A percentile compares a stretch with the other conserved stretches of the same genome.
These are phyloP conservation scores for Prunella vulgaris DNA, from an alignment of 257 asterid genomes.

Conservation along the genomic window DNA sequence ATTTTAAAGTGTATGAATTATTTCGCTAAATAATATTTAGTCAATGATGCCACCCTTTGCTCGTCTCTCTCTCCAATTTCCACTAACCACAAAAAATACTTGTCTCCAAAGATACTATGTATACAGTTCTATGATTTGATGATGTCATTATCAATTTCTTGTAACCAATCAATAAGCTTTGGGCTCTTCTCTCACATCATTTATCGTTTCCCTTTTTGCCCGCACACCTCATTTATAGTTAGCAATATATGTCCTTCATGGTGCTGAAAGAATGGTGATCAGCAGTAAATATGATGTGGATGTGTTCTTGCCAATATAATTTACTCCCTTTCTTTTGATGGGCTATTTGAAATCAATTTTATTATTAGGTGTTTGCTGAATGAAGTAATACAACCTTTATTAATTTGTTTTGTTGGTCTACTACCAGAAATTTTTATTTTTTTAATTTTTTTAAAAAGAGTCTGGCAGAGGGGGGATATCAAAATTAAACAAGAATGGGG, in stretches of 20 bases:
- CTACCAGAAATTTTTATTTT: no score
- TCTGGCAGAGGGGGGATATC: no score
- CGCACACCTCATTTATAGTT: constrained; percentile 3
- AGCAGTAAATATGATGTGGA: not conserved
- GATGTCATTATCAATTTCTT: not conserved
- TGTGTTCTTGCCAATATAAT: not conserved
- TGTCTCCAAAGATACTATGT: not conserved
- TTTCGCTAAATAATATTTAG: no score
- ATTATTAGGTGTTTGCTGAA: not conserved
- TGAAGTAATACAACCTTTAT: not conserved
- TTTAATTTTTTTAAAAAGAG: no score
- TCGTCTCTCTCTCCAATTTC: not conserved
- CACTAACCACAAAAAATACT: not conserved
- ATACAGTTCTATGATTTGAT: not conserved
- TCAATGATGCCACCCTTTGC: no score
- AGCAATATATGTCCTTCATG: constrained; percentile 1
- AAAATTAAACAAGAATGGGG: constrained; percentile 16
- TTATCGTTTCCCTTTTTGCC: constrained; percentile 8
- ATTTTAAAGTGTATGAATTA: no score
- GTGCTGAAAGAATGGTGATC: not conserved
- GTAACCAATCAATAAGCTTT: constrained; percentile 13
- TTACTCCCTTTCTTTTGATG: not conserved
- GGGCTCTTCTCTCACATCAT: constrained; percentile 20
- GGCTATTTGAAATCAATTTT: not conserved
- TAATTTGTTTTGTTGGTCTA: no score